phyloP scores from a whole-genome alignment of 1,139 yeast genomes.

The Sugiyamaella pinicola region DNA sequence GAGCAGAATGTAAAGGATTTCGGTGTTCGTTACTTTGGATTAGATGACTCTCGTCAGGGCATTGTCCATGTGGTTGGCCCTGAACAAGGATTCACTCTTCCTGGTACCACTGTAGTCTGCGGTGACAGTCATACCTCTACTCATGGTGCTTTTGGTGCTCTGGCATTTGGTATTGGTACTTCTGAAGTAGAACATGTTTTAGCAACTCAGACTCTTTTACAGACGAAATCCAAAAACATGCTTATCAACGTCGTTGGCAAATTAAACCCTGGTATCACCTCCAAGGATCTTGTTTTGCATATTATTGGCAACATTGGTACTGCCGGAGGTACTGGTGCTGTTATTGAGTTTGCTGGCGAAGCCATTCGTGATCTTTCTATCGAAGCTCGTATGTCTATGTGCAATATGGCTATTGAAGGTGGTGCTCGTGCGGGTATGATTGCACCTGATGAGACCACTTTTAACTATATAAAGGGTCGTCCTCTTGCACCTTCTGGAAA shows the following conservation, averaged over 20 bases:
- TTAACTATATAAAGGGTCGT: constrained; percentile 85
- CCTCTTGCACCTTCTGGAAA: constrained; percentile 92
- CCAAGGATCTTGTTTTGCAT: constrained; percentile 91
- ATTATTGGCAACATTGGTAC: constrained; percentile 97
- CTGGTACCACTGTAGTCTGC: constrained; percentile 98
- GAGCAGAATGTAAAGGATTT: constrained; percentile 91
- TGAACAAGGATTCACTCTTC: constrained; percentile 96
- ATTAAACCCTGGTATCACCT: constrained; percentile 83
- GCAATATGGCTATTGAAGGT: constrained; percentile 98
- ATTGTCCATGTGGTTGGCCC: constrained; percentile 98
- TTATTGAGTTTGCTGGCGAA: constrained; percentile 94
- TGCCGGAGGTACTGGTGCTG: constrained; percentile 98
- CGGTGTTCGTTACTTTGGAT: constrained; percentile 88
- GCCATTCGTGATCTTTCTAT: constrained; percentile 86
- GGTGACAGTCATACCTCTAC: constrained; percentile 99
- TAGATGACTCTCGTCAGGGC: constrained; percentile 93
- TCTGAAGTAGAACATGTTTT: constrained; percentile 98
- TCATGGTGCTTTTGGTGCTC: constrained; percentile 98
- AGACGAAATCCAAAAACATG: constrained; percentile 95
- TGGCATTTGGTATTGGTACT: constrained; percentile 98
- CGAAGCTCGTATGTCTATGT: constrained; percentile 99
- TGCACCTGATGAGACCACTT: constrained; percentile 88
- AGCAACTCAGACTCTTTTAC: constrained; percentile 95
- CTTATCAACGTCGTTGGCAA: constrained; percentile 82
- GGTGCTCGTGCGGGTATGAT: constrained; percentile 99